Percentiles rank a stretch among this genome's conserved stretches.
These are phyloP conservation scores for Colletotrichum sp. DNA, from an alignment of 2,329 filamentous ascomycete species.

Conservation along the genomic window DNA sequence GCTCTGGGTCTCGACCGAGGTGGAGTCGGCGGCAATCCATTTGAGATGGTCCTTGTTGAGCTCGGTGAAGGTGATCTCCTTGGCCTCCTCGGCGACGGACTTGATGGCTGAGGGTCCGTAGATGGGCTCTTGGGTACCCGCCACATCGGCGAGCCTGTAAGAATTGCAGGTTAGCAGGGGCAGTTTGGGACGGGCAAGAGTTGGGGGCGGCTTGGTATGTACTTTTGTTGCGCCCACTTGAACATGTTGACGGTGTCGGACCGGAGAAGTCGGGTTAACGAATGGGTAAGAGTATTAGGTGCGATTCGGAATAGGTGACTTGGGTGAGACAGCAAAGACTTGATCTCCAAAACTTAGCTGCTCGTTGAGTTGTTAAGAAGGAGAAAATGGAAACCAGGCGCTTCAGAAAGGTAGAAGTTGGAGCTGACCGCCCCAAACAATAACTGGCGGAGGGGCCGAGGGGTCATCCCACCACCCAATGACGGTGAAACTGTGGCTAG, in stretches of 20 bases:
- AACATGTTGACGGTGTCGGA: slow-evolving; percentile 66
- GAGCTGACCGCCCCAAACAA: slow-evolving; percentile 19
- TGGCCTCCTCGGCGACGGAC: slow-evolving; percentile 82
- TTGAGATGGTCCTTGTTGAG: slow-evolving; percentile 78
- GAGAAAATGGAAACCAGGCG: not conserved
- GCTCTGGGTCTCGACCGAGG: slow-evolving; percentile 91
- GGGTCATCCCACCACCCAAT: slow-evolving; percentile 23
- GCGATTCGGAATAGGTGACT: not conserved
- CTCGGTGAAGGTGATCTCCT: slow-evolving; percentile 81
- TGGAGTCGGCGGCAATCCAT: slow-evolving; percentile 83
- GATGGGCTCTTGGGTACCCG: slow-evolving; percentile 94
- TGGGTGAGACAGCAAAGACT: not conserved
- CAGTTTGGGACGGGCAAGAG: slow-evolving; percentile 27
- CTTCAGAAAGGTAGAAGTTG: slow-evolving; percentile 6
- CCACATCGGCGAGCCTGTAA: slow-evolving; percentile 74
- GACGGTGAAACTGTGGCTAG: slow-evolving; percentile 23
- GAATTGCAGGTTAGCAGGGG: slow-evolving; percentile 20
- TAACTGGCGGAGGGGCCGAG: slow-evolving; percentile 16
- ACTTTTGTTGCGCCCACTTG: slow-evolving; percentile 95
- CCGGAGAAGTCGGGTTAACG: not conserved
- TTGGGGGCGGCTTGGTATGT: slow-evolving; percentile 39
- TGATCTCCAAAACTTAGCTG: slow-evolving; percentile 8
- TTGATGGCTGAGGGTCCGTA: slow-evolving; percentile 90
- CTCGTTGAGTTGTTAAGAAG: slow-evolving; percentile 13
- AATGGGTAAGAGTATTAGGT: not conserved